Evolutionary conservation across 768 basidiomycete genomes (phyloP).

Genomic region (Boletus reticulatus): DNA sequence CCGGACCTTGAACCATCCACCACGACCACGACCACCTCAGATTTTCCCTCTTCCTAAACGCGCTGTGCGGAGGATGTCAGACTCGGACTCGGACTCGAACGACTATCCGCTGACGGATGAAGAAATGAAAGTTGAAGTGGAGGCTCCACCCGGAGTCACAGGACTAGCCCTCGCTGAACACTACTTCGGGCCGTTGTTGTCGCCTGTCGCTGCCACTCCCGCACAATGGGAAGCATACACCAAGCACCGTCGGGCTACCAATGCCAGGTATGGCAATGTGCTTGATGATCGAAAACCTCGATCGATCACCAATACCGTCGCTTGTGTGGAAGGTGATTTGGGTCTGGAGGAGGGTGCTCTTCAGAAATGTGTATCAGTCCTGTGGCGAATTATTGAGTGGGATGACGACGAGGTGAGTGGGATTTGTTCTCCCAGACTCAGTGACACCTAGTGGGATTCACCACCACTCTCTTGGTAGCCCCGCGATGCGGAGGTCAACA

Average conservation of each 20-base stretch:
- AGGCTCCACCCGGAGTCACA: no score
- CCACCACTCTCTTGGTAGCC: neutral
- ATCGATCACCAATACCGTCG: neutral
- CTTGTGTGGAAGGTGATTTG: constrained; percentile 3
- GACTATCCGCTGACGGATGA: no score
- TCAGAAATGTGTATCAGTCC: constrained; percentile 4
- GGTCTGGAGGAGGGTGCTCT: neutral
- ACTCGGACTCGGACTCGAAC: no score
- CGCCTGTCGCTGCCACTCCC: neutral
- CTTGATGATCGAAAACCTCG: neutral
- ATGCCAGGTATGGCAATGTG: neutral
- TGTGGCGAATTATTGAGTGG: neutral
- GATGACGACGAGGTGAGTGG: neutral
- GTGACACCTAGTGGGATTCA: no score
- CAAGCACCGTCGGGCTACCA: constrained; percentile 2
- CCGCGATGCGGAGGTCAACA: neutral
- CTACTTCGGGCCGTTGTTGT: no score
- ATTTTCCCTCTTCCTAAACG: no score
- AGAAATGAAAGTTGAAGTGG: no score
- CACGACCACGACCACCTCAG: no score
- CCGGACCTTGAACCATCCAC: no score
- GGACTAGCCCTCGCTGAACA: no score
- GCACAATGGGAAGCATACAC: constrained; percentile 5
- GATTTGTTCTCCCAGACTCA: no score
- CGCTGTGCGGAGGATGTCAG: no score